A percentile compares a stretch with the other conserved stretches of the same genome.
Conservation (phyloP, 495 filamentous ascomycete species). For the Penicillium antarcticum region DNA sequence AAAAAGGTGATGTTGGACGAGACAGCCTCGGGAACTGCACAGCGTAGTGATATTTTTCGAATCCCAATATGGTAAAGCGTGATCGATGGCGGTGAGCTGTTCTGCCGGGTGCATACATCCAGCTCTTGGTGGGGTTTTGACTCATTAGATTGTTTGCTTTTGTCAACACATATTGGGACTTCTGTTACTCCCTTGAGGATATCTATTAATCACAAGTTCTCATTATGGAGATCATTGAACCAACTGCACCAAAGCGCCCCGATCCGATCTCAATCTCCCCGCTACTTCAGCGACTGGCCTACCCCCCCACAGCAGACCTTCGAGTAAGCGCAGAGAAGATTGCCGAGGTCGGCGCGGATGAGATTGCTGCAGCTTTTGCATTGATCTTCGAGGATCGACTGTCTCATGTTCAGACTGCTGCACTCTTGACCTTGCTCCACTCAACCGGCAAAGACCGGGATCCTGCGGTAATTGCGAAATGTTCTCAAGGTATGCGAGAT, state of each 20-base stretch:
- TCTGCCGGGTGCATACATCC: constrained; percentile 18
- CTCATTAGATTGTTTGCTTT: neutral
- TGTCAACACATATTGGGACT: neutral
- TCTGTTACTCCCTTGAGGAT: neutral
- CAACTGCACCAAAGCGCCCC: constrained; percentile 23
- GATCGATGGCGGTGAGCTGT: constrained; percentile 7
- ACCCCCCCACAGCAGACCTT: constrained; percentile 54
- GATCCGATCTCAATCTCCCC: constrained; percentile 69
- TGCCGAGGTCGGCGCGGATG: constrained; percentile 70
- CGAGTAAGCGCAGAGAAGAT: constrained; percentile 74
- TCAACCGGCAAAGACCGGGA: constrained; percentile 77
- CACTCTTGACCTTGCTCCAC: constrained; percentile 82
- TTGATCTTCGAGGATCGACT: constrained; percentile 84
- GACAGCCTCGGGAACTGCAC: constrained; percentile 10
- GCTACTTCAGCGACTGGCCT: constrained; percentile 72
- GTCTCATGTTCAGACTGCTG: constrained; percentile 76
- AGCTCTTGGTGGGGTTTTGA: constrained; percentile 4
- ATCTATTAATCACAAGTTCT: neutral
- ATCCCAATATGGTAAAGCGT: constrained; percentile 14
- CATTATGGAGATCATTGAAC: constrained; percentile 13
- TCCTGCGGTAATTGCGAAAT: constrained; percentile 76
- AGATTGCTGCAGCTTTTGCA: constrained; percentile 84
- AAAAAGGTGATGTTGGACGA: constrained; percentile 20
- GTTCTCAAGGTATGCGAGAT: constrained; percentile 64
- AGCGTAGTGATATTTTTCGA: constrained; percentile 29